Conservation (phyloP, 345 rosid genomes). For the Sonneratia caseolaris region DNA sequence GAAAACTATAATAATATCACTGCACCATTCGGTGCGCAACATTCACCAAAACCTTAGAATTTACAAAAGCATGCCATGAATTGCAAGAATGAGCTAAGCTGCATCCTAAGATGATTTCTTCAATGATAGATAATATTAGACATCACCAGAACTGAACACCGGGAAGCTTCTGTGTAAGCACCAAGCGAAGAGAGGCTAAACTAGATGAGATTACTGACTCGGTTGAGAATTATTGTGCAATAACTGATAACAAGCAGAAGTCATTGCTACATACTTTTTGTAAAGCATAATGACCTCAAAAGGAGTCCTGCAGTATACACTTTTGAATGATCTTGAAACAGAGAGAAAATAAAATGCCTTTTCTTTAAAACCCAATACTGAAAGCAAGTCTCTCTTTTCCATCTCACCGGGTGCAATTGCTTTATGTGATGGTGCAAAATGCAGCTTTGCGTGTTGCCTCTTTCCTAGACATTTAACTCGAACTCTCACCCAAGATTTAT, state of each 20-base stretch:
- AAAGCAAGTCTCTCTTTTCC: neutral
- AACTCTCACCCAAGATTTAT: neutral
- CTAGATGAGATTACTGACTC: neutral
- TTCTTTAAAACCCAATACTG: neutral
- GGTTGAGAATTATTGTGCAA: neutral
- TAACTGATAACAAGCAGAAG: neutral
- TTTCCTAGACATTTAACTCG: neutral
- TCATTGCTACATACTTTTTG: too few species aligned
- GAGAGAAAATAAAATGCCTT: neutral
- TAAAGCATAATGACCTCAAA: too few species aligned
- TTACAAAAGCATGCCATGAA: neutral
- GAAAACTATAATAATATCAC: neutral
- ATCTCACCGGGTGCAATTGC: neutral
- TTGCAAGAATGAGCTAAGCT: neutral
- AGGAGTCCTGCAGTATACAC: too few species aligned
- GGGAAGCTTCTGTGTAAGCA: neutral
- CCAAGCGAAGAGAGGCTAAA: neutral
- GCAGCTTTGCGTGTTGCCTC: conserved; percentile 4
- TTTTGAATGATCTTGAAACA: too few species aligned
- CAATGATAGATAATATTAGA: too few species aligned
- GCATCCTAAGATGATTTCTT: too few species aligned
- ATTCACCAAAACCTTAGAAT: too few species aligned
- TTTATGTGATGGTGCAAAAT: conserved; percentile 19
- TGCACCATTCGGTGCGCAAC: too few species aligned
- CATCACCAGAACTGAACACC: neutral